Percentiles rank a stretch among this genome's conserved stretches.
Evolutionary conservation across 1,139 yeast genomes (phyloP).

Genomic region (Suhomyces bribrorum): DNA sequence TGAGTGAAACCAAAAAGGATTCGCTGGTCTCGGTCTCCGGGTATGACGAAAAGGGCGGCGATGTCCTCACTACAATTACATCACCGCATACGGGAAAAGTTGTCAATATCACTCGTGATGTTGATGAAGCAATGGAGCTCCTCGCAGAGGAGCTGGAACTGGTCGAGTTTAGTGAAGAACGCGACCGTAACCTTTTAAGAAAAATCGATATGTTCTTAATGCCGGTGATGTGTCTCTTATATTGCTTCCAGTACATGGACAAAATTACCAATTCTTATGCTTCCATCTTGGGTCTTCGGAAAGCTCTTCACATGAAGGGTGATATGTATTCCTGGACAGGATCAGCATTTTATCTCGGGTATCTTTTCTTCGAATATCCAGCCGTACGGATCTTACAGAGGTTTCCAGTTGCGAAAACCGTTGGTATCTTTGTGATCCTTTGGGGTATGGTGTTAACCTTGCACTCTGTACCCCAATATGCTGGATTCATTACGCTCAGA

Average conservation of each 20-base stretch:
- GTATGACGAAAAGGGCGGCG: slow-evolving; percentile 22
- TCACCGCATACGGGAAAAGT: slow-evolving; percentile 31
- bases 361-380: slow-evolving; percentile 9
- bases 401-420: slow-evolving; percentile 9
- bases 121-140: slow-evolving; percentile 3
- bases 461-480: slow-evolving; percentile 8
- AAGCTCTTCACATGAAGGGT: slow-evolving; percentile 18
- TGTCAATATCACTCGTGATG: slow-evolving; percentile 27
- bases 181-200: slow-evolving; percentile 28
- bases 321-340: slow-evolving; percentile 20
- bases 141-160: slow-evolving; percentile 2
- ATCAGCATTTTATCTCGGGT: slow-evolving; percentile 17
- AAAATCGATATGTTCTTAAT: slow-evolving; percentile 55
- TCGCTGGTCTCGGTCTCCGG: slow-evolving; percentile 24
- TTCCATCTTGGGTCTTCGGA: slow-evolving; percentile 50
- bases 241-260: slow-evolving; percentile 64
- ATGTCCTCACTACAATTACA: slow-evolving; percentile 28
- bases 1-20: neutral
- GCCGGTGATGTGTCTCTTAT: slow-evolving; percentile 55
- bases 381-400: slow-evolving; percentile 7
- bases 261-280: slow-evolving; percentile 58
- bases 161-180: slow-evolving; percentile 2
- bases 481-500: slow-evolving; percentile 7
- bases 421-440: slow-evolving; percentile 32
- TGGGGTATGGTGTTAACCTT: slow-evolving; percentile 10